Base-by-base conservation (phyloP, 257 asterid species). In the Ligustrum vulgare region DNA sequence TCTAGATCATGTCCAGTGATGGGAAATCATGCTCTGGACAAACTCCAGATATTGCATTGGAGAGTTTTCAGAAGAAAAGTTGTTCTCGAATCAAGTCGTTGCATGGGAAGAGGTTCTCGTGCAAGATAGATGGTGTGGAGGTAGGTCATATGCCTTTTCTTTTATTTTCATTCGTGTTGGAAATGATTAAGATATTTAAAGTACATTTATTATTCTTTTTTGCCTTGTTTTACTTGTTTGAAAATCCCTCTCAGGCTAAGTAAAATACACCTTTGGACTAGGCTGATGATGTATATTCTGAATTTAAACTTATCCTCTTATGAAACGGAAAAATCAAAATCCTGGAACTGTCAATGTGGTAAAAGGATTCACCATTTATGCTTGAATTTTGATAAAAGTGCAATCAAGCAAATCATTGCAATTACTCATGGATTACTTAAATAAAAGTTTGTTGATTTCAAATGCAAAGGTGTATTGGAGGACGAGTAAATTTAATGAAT, bases 41-140 rank as follows among this genome's bases (percentile, higher is more conserved):
- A 84, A 94, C 99, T 70, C 97, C 99, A 66, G 96, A 89, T 82
- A 91, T 92, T 63, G 98, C 90, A 56, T 89, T 96, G 91, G 96
- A 88, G 75, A 80, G 82, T 77, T 89, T 94, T 85, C 98, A 94
- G 89, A 94, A 89, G 89, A 92, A 87, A 84, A 84, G 87, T 67
- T 75, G 86, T 78, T 82, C 91, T 45, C 89, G 76, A 28, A 72
- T 79, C 51, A 94, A 92, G 86, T 71, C 83, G 80, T 84, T 84
- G 91, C 91, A 78, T 58, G 96, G 96, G 70, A 94, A 89, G 91
- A 89, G 97, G 80, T 87, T 87, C 87, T 86, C 96, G 4, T 85
- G 94, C 84, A 94, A 92, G 87, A 89, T 88, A 78, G 96, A 91
- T 79, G 97, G 96, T 77, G 90, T 83, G 74, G 96, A 94, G 98